These are phyloP conservation scores for Fusarium musae DNA, from an alignment of 2,329 filamentous ascomycete species.

Conservation along the genomic window DNA sequence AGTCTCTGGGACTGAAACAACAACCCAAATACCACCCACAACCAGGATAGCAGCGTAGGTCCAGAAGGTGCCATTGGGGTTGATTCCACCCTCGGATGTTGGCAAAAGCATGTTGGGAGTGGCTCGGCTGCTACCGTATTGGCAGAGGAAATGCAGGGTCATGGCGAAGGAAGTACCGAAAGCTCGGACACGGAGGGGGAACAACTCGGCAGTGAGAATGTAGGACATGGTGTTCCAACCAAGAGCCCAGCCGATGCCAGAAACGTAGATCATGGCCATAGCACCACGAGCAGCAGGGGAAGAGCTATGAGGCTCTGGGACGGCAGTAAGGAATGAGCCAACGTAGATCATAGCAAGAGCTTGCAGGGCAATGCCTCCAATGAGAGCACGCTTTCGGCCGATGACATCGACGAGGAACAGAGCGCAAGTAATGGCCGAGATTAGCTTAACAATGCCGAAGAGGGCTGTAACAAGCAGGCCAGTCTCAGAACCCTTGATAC, in stretches of 20 bases:
- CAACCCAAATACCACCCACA: conserved; percentile 6
- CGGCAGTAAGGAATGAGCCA: conserved; percentile 9
- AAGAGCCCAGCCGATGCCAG: conserved; percentile 32
- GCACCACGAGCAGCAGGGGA: conserved; percentile 2
- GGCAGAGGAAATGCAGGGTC: conserved; percentile 16
- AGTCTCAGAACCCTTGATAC: conserved; percentile 12
- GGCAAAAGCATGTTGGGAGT: conserved; percentile 14
- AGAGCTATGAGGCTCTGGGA: background rate
- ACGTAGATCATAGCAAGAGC: conserved; percentile 20
- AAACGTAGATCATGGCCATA: conserved; percentile 28
- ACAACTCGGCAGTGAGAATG: conserved; percentile 26
- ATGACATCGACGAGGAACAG: conserved; percentile 17
- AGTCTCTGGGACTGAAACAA: conserved; percentile 11
- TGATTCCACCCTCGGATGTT: conserved; percentile 7
- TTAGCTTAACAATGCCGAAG: conserved; percentile 16
- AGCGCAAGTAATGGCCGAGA: conserved; percentile 8
- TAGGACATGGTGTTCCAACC: conserved; percentile 34
- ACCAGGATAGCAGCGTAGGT: conserved; percentile 10
- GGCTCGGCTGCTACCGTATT: conserved; percentile 17
- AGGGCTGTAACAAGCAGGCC: conserved; percentile 19
- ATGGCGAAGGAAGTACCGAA: conserved; percentile 17
- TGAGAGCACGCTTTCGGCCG: conserved; percentile 17
- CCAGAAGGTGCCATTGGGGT: conserved; percentile 17
- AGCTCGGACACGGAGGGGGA: conserved; percentile 23
- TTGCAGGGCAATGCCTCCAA: conserved; percentile 8